phyloP scores from a whole-genome alignment of 2,329 filamentous ascomycete genomes.

The Neobulgaria alba region DNA sequence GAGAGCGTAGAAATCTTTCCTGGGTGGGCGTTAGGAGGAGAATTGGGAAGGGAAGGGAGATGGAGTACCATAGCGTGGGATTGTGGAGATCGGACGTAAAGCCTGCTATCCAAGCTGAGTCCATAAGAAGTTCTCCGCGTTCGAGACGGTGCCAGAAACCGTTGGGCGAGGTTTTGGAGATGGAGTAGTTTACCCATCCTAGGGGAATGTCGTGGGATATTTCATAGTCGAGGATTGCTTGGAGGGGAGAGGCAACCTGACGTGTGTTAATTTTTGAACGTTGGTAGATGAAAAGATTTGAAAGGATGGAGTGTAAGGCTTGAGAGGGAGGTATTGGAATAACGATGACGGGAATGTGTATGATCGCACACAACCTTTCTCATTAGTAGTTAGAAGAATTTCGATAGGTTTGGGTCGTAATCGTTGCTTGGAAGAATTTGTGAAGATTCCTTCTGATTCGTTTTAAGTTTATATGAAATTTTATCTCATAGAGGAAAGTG shows the following conservation, averaged over 20 bases:
- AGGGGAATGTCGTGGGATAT: constrained; percentile 64
- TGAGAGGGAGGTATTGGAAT: not conserved
- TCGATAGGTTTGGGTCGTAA: too few relatives aligned
- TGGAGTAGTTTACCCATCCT: constrained; percentile 87
- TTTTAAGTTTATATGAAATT: too few relatives aligned
- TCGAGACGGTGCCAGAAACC: constrained; percentile 88
- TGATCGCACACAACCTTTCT: too few relatives aligned
- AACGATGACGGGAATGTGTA: too few relatives aligned
- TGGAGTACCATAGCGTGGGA: constrained; percentile 51
- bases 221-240: constrained; percentile 90
- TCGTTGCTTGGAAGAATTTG: too few relatives aligned
- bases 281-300: too few relatives aligned
- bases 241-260: constrained; percentile 78
- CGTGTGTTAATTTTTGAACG: constrained; percentile 10
- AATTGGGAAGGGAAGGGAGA: not conserved
- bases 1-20: constrained; percentile 46
- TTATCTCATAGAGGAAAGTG: too few relatives aligned
- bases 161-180: constrained; percentile 66
- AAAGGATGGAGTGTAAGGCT: too few relatives aligned
- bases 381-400: too few relatives aligned
- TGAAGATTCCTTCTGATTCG: too few relatives aligned
- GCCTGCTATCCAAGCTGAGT: constrained; percentile 63
- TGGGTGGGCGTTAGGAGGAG: not conserved
- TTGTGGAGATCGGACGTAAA: constrained; percentile 70
- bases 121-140: constrained; percentile 69